Evolutionary conservation across 2,329 filamentous ascomycete genomes (phyloP), one percentile per base, ranked within the genome.

Genomic region (Trichoderma koningii): DNA sequence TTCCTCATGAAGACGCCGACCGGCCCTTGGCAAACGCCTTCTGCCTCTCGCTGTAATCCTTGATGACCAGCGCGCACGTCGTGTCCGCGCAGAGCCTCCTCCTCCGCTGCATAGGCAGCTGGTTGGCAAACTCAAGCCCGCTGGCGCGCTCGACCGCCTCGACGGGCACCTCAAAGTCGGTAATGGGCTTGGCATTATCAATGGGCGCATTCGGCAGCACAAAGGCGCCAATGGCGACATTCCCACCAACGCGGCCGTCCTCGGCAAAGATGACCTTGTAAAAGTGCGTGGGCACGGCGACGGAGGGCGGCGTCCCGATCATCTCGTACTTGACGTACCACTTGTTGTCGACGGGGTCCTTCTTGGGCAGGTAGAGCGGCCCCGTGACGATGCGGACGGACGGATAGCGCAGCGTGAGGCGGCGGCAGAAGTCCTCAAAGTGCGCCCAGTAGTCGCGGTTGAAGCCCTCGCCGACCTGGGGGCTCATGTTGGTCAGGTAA

Each of bases 381-480:
- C 95, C 95, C 0, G 95, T 99, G 64, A 97, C 92, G 70, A 98
- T 89, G 68, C 95, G 85, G 28, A 99, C 94, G 48, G 86, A 90
- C 1, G 94, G 93, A 75, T 97, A 99, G 62, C 82, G 84, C 53
- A 82, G 79, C 0, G 93, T 94, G 69, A 99, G 82, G 19, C 92
- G 83, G 10, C 95, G 87, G 79, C 94, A 97, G 74, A 98, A 99
- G 74, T 97, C 94, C 80, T 99, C 95, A 70, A 99, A 93, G 77
- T 99, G 95, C 44, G 95, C 91, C 95, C 95, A 99, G 85, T 99
- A 99, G 80, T 99, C 95, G 59, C 95, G 86, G 81, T 99, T 99
- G 84, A 99, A 99, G 66, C 95, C 95, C 75, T 97, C 92, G 70
- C 95, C 95, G 34, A 99, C 95, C 80, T 99, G 95, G 38, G 95